These are phyloP conservation scores for Noccaea caerulescens DNA, from an alignment of 345 rosid genomes.

Conservation along the genomic window DNA sequence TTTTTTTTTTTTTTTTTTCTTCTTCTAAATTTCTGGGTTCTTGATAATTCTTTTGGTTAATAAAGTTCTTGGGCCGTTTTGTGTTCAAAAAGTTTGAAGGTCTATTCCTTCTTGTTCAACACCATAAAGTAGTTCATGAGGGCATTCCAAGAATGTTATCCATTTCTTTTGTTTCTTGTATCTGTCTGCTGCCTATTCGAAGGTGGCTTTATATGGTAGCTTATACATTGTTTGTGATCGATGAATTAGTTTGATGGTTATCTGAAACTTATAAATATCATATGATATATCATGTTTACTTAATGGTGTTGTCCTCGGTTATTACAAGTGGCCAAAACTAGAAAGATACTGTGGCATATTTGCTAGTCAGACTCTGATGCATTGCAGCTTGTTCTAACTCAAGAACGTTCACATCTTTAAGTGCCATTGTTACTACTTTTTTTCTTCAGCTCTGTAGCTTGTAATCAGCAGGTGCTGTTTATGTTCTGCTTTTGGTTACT, in stretches of 20 bases:
- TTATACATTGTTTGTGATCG: neutral
- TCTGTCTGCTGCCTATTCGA: slow-evolving; percentile 5
- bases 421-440: neutral
- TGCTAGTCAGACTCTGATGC: slow-evolving; percentile 7
- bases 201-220: slow-evolving; percentile 14
- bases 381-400: slow-evolving; percentile 13
- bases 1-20: neutral
- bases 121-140: too few relatives aligned
- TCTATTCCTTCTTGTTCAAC: neutral
- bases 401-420: neutral
- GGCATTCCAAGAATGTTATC: neutral
- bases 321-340: neutral
- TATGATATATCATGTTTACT: neutral
- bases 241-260: neutral
- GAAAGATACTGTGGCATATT: neutral
- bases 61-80: neutral
- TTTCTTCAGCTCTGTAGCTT: neutral
- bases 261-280: neutral
- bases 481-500: slow-evolving; percentile 21
- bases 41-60: neutral
- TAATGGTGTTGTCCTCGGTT: neutral
- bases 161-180: slow-evolving; percentile 1
- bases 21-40: neutral
- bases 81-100: slow-evolving; percentile 2
- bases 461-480: slow-evolving; percentile 15